Evolutionary conservation across 1,284 basidiomycete species (phyloP).

Genomic region (Crucibulum parvulum): DNA sequence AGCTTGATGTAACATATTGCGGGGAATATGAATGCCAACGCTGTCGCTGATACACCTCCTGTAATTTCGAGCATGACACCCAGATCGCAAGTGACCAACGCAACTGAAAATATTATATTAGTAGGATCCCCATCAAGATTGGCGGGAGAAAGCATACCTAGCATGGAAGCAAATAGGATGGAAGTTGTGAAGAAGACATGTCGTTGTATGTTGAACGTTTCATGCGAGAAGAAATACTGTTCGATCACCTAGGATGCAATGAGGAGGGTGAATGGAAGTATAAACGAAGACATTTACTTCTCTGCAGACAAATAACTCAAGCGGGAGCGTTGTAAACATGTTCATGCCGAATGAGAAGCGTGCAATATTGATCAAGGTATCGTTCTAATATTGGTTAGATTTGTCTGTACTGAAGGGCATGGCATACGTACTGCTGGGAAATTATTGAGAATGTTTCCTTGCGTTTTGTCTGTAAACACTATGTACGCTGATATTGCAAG

Average conservation of each 20-base stretch:
- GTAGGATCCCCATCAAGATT: constrained; percentile 2
- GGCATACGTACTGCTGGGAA: constrained; percentile 68
- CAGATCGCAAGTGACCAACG: constrained; percentile 94
- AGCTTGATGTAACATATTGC: constrained; percentile 89
- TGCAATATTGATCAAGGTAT: constrained; percentile 91
- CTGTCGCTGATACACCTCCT: constrained; percentile 93
- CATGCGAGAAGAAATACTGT: constrained; percentile 90
- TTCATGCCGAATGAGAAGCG: constrained; percentile 96
- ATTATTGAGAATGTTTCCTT: constrained; percentile 95
- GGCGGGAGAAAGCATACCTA: constrained; percentile 58
- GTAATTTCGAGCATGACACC: constrained; percentile 98
- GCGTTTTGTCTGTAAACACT: constrained; percentile 94
- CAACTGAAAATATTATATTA: constrained; percentile 58
- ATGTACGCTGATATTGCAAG: constrained; percentile 93
- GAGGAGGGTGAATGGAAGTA: not conserved
- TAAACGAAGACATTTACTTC: constrained; percentile 59
- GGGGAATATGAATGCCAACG: constrained; percentile 94
- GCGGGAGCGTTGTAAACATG: constrained; percentile 96
- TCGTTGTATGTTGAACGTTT: constrained; percentile 80
- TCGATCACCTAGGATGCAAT: constrained; percentile 76
- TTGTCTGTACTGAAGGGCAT: constrained; percentile 1
- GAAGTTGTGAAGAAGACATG: constrained; percentile 92
- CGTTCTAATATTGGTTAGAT: constrained; percentile 52
- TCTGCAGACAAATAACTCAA: constrained; percentile 94
- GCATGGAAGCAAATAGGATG: constrained; percentile 86